phyloP scores from a whole-genome alignment of 78 protist species.

The Dictyostelium capitatum region DNA sequence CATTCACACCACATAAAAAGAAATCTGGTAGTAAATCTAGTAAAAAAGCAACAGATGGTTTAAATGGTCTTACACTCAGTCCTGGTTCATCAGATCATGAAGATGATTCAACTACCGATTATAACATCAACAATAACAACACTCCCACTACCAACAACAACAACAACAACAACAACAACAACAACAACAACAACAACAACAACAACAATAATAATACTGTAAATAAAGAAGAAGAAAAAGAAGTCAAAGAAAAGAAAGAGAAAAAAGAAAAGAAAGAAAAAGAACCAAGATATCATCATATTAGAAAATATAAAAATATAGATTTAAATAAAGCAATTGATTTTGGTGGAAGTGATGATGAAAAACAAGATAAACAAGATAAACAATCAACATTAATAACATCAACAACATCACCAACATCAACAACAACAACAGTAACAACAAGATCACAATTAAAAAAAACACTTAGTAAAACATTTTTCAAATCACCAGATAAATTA shows the following conservation, averaged over 20 bases:
- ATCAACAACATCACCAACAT: background rate
- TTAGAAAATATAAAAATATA: background rate
- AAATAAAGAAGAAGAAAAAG: background rate
- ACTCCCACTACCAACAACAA: background rate
- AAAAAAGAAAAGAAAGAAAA: background rate
- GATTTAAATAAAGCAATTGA: conserved; percentile 1
- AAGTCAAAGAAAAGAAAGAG: background rate
- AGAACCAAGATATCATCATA: background rate
- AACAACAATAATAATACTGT: background rate
- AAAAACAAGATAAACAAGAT: background rate
- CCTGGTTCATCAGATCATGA: background rate
- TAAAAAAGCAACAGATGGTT: background rate
- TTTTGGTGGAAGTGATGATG: background rate
- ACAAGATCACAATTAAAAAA: background rate
- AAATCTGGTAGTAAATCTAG: conserved; percentile 4
- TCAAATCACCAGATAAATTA: background rate
- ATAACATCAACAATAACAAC: background rate
- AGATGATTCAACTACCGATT: background rate
- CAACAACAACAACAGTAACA: background rate
- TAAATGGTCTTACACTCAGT: background rate
- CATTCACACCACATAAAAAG: conserved; percentile 23
- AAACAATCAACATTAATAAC: background rate
- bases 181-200: background rate
- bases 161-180: background rate
- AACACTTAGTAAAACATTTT: conserved; percentile 4